Conservation (phyloP, 73 alveolate species). For the Paramecium sexaurelia region DNA sequence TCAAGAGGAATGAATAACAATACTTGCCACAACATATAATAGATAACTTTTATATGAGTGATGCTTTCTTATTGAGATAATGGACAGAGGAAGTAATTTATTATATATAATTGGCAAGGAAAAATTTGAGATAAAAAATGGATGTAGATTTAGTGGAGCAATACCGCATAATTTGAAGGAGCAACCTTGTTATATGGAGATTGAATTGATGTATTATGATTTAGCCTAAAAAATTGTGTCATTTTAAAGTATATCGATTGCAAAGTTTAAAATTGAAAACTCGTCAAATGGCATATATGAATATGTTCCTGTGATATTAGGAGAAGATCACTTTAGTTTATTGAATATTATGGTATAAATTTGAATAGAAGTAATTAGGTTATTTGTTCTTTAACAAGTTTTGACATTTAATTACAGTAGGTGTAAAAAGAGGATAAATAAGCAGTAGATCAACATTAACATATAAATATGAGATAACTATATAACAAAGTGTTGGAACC, state of each 20-base stretch:
- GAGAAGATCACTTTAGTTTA: constrained; percentile 48
- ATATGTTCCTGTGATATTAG: constrained; percentile 37
- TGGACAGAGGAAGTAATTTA: constrained; percentile 48
- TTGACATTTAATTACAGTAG: not conserved
- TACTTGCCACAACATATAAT: constrained; percentile 4
- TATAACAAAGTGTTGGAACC: constrained; percentile 31
- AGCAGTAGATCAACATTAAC: not conserved
- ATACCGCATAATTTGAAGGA: not conserved
- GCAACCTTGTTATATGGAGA: not conserved
- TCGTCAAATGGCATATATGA: constrained; percentile 25
- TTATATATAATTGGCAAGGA: not conserved
- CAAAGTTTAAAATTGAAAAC: constrained; percentile 35
- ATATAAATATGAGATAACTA: not conserved
- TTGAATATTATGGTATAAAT: not conserved
- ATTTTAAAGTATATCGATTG: not conserved
- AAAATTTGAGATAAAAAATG: constrained; percentile 48
- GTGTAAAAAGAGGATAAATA: not conserved
- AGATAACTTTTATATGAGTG: constrained; percentile 24
- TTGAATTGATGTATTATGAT: constrained; percentile 55
- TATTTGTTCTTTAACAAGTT: not conserved
- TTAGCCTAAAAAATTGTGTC: constrained; percentile 12
- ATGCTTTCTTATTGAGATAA: constrained; percentile 38
- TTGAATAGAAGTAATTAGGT: not conserved
- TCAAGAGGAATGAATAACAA: not conserved
- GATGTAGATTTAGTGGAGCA: constrained; percentile 42